A percentile compares a stretch with the other conserved stretches of the same genome.
phyloP scores from a whole-genome alignment of 306 rosid species.

The Rubus parviflorus region DNA sequence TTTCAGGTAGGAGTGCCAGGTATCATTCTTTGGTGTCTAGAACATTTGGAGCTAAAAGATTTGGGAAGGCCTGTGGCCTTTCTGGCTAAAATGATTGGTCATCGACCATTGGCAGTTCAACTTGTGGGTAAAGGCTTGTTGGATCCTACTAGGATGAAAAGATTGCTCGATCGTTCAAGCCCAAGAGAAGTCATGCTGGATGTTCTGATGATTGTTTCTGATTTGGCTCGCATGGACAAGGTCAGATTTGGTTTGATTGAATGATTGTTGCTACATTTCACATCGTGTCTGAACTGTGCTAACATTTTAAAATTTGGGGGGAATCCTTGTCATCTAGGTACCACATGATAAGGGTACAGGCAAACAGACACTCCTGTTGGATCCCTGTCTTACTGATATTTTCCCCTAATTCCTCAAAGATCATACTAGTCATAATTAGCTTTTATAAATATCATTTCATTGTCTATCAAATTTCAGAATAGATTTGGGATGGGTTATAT shows the following conservation, averaged over 20 bases:
- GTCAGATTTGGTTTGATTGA: constrained; percentile 44
- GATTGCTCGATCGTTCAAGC: constrained; percentile 57
- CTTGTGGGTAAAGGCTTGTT: constrained; percentile 79
- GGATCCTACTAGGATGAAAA: constrained; percentile 74
- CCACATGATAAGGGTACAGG: no score
- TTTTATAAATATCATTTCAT: background rate
- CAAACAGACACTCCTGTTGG: no score
- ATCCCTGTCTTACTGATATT: no score
- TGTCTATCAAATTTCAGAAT: background rate
- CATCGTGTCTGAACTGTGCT: background rate
- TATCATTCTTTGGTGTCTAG: constrained; percentile 68
- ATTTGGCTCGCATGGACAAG: constrained; percentile 97
- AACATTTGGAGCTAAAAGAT: constrained; percentile 63
- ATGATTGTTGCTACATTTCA: constrained; percentile 15
- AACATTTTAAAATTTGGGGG: no score
- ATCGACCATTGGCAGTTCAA: constrained; percentile 79
- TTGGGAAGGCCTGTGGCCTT: constrained; percentile 87
- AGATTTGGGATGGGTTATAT: background rate
- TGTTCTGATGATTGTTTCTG: constrained; percentile 85
- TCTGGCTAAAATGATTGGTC: constrained; percentile 82
- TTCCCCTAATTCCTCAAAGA: no score
- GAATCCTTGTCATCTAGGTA: no score
- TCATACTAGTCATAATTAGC: background rate
- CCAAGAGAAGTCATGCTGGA: constrained; percentile 81
- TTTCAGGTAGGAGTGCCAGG: constrained; percentile 87